phyloP scores from a whole-genome alignment of 495 filamentous ascomycete genomes.

The Penicillium chermesinum region DNA sequence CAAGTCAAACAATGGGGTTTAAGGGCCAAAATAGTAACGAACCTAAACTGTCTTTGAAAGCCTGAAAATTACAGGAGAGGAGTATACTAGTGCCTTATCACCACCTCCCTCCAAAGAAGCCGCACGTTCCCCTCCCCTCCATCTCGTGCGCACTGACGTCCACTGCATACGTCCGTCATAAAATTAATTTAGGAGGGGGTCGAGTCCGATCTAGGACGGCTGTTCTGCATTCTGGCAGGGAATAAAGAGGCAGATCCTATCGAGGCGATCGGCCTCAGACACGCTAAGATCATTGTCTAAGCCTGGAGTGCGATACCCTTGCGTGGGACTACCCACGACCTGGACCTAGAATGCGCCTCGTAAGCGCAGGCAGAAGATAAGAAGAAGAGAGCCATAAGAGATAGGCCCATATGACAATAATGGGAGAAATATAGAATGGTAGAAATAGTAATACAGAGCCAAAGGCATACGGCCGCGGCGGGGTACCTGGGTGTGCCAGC shows the following conservation, averaged over 20 bases:
- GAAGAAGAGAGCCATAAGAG: too few species aligned
- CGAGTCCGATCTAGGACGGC: not conserved
- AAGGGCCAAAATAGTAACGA: too few species aligned
- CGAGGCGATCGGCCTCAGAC: not conserved
- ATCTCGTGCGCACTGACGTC: conserved; percentile 23
- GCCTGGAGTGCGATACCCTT: too few species aligned
- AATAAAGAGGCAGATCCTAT: not conserved
- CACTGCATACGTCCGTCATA: not conserved
- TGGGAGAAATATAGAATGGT: not conserved
- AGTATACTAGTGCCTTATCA: conserved; percentile 1
- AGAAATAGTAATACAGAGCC: not conserved
- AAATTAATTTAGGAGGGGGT: not conserved
- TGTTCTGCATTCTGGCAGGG: not conserved
- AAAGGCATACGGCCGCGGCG: not conserved
- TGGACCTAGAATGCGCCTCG: too few species aligned
- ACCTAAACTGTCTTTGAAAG: not conserved
- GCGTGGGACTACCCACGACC: too few species aligned
- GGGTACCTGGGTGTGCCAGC: not conserved
- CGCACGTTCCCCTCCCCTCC: conserved; percentile 9
- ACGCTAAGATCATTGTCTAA: not conserved
- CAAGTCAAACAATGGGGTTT: not conserved
- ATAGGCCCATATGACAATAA: too few species aligned
- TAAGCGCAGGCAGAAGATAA: too few species aligned
- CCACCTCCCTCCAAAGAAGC: not conserved
- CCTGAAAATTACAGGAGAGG: not conserved